These are phyloP conservation scores for Fusarium gaditjirri DNA, from an alignment of 2,329 filamentous ascomycete genomes.

Conservation along the genomic window DNA sequence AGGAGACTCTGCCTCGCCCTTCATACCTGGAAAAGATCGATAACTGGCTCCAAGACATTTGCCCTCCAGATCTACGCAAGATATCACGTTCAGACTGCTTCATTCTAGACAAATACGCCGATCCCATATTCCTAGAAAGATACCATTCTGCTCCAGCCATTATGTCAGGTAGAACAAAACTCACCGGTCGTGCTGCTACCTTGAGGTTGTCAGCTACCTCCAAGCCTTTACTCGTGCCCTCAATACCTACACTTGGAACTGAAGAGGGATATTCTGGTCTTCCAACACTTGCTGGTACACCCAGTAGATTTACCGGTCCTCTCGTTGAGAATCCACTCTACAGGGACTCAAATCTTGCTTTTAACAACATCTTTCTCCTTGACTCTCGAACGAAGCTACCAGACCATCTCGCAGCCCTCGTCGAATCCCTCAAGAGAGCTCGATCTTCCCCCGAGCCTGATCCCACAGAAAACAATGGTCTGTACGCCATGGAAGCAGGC, in stretches of 20 bases:
- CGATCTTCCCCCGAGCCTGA: background rate
- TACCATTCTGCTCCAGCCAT: slow-evolving; percentile 6
- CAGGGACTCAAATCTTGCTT: background rate
- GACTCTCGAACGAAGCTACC: slow-evolving; percentile 1
- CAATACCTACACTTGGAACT: too few relatives aligned
- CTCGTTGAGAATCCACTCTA: slow-evolving; percentile 7
- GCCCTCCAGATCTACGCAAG: background rate
- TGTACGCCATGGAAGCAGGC: background rate
- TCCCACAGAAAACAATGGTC: background rate
- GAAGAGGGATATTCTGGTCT: too few relatives aligned
- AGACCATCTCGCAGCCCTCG: background rate
- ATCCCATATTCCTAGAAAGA: too few relatives aligned
- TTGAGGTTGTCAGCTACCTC: too few relatives aligned
- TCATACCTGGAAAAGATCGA: background rate
- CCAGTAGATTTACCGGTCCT: background rate
- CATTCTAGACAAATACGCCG: background rate
- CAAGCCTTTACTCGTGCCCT: too few relatives aligned
- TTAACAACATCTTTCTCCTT: background rate
- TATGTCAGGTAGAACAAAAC: background rate
- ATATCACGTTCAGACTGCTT: background rate
- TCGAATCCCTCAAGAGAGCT: background rate
- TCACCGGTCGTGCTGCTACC: background rate
- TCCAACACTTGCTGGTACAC: background rate
- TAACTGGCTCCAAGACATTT: slow-evolving; percentile 16
- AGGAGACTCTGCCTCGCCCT: background rate